phyloP scores from a whole-genome alignment of 306 rosid species.

The Prinsepia uniflora region DNA sequence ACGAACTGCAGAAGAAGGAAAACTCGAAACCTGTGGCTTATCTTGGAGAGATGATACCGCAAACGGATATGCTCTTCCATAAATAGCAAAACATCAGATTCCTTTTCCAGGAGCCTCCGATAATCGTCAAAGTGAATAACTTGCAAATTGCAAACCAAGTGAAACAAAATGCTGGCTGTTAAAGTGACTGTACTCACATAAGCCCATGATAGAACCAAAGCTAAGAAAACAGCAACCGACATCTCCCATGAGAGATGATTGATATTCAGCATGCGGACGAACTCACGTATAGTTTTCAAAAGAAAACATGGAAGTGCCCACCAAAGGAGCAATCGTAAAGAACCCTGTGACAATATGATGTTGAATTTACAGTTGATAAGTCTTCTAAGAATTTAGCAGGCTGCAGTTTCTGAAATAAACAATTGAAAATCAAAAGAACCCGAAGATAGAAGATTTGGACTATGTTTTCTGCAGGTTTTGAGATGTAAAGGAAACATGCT shows the following conservation, averaged over 20 bases:
- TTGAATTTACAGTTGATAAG: not conserved
- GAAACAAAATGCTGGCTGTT: conserved; percentile 78
- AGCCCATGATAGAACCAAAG: conserved; percentile 62
- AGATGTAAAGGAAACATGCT: not conserved
- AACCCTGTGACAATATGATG: conserved; percentile 36
- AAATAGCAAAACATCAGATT: conserved; percentile 48
- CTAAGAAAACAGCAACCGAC: conserved; percentile 45
- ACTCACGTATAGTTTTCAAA: conserved; percentile 58
- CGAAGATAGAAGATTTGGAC: not conserved
- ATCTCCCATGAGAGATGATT: conserved; percentile 51
- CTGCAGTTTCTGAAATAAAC: not conserved
- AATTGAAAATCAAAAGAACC: not conserved
- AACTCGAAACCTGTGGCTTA: conserved; percentile 82
- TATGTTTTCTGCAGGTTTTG: not conserved
- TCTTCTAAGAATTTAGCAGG: not conserved
- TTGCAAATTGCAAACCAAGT: conserved; percentile 80
- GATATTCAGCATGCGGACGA: conserved; percentile 39
- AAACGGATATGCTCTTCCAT: conserved; percentile 77
- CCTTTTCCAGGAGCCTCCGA: conserved; percentile 71
- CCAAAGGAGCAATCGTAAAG: conserved; percentile 49
- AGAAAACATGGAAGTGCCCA: conserved; percentile 61
- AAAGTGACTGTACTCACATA: conserved; percentile 67
- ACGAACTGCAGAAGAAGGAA: conserved; percentile 67
- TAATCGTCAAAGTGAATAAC: conserved; percentile 74
- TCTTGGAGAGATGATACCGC: conserved; percentile 73